Evolutionary conservation across 805 yeast species (phyloP).

Genomic region (Priceomyces carsonii): DNA sequence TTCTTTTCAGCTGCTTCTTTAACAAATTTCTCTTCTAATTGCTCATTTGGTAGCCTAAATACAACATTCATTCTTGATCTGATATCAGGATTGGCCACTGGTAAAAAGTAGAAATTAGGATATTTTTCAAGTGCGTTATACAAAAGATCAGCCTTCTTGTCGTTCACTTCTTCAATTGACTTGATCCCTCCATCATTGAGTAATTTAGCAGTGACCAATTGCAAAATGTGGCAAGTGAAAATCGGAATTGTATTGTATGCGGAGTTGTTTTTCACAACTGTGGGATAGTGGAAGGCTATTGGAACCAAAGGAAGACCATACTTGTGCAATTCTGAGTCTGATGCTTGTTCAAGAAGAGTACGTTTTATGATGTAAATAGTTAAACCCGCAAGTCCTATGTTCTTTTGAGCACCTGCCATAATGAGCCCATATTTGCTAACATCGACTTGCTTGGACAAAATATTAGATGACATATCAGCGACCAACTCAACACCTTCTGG

Average conservation of each 20-base stretch:
- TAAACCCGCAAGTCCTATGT: slow-evolving; percentile 95
- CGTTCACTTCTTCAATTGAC: slow-evolving; percentile 57
- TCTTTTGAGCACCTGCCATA: slow-evolving; percentile 98
- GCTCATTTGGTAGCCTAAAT: slow-evolving; percentile 69
- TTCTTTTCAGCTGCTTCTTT: slow-evolving; percentile 59
- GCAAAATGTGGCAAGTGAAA: slow-evolving; percentile 83
- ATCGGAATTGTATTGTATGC: slow-evolving; percentile 96
- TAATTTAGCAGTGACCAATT: slow-evolving; percentile 69
- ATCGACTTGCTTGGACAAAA: slow-evolving; percentile 78
- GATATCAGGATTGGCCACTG: slow-evolving; percentile 55
- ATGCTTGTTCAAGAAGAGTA: slow-evolving; percentile 64
- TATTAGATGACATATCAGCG: slow-evolving; percentile 93
- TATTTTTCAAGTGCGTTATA: slow-evolving; percentile 66
- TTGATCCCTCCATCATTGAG: slow-evolving; percentile 71
- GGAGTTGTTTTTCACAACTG: slow-evolving; percentile 84
- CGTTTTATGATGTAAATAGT: slow-evolving; percentile 90
- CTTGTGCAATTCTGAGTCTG: slow-evolving; percentile 58
- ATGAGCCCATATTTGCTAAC: slow-evolving; percentile 83
- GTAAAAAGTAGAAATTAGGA: slow-evolving; percentile 63
- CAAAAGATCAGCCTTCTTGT: slow-evolving; percentile 60
- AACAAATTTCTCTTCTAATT: slow-evolving; percentile 68
- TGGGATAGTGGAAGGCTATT: slow-evolving; percentile 83
- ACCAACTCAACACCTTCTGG: slow-evolving; percentile 74
- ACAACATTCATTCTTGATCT: slow-evolving; percentile 94
- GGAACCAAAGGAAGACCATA: slow-evolving; percentile 80